Percentiles rank a stretch among this genome's conserved stretches.
phyloP scores from a whole-genome alignment of 2,329 filamentous ascomycete genomes.

The Plenodomus biglobosus region DNA sequence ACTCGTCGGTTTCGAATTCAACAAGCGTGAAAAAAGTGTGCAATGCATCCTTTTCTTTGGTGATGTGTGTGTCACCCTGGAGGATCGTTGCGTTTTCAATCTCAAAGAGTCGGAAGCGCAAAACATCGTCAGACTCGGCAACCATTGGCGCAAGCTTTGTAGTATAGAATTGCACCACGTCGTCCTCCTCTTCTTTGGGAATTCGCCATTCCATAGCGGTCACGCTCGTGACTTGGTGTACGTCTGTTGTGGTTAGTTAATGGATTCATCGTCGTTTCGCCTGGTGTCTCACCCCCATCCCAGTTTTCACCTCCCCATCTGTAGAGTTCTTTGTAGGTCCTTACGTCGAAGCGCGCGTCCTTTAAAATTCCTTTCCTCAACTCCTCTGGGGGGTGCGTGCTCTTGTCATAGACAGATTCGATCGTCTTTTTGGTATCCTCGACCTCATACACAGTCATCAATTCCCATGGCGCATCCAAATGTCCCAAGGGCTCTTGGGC shows the following conservation, averaged over 20 bases:
- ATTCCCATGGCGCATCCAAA: constrained; percentile 19
- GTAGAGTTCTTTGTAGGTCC: constrained; percentile 15
- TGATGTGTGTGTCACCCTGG: constrained; percentile 1
- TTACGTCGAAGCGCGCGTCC: constrained; percentile 11
- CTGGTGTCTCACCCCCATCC: constrained; percentile 9
- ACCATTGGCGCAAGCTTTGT: constrained; percentile 10
- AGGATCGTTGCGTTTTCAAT: constrained; percentile 12
- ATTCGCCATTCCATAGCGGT: constrained; percentile 18
- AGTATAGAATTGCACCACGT: constrained; percentile 13
- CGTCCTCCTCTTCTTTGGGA: constrained; percentile 8
- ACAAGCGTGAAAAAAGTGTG: constrained; percentile 14
- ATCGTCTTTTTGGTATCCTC: constrained; percentile 3
- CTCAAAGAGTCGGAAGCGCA: constrained; percentile 18
- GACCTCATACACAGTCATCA: constrained; percentile 13
- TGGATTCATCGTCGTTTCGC: constrained; percentile 1
- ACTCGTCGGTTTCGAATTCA: constrained; percentile 18
- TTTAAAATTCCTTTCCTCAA: constrained; percentile 6
- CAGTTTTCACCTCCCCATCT: constrained; percentile 17
- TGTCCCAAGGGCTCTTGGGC: constrained; percentile 17
- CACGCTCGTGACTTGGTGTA: constrained; percentile 13
- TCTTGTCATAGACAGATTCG: constrained; percentile 1
- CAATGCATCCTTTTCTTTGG: constrained; percentile 9
- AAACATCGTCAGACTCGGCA: constrained; percentile 10
- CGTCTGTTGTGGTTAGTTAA: constrained; percentile 7
- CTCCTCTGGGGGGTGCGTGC: constrained; percentile 5